A percentile compares a stretch with the other conserved stretches of the same genome.
Evolutionary conservation across 352 stramenopile genomes (phyloP).

Genomic region (Pythium chondricola): DNA sequence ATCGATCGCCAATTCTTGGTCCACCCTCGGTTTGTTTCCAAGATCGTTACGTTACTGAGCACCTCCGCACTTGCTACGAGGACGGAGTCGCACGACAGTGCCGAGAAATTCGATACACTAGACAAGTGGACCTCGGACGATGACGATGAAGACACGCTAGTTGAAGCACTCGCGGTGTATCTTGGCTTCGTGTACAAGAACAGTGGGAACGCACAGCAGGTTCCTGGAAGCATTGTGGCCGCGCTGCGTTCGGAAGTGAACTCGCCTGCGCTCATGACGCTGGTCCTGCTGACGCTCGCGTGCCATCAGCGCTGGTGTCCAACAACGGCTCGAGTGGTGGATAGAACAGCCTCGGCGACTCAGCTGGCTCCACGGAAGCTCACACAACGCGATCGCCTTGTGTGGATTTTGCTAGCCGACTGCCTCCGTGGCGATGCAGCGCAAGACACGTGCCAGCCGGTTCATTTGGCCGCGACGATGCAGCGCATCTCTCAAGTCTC

Average conservation of each 20-base stretch:
- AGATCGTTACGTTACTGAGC: slow-evolving; percentile 36
- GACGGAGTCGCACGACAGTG: not conserved
- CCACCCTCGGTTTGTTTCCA: slow-evolving; percentile 50
- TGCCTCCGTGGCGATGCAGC: slow-evolving; percentile 8
- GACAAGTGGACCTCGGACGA: slow-evolving; percentile 1
- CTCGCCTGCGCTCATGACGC: slow-evolving; percentile 9
- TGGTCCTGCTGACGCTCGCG: slow-evolving; percentile 9
- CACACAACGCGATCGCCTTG: slow-evolving; percentile 6
- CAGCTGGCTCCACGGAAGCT: not conserved
- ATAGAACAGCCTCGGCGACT: not conserved
- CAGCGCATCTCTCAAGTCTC: too few species aligned
- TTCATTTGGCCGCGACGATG: too few species aligned
- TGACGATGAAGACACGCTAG: slow-evolving; percentile 25
- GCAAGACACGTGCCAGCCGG: slow-evolving; percentile 6
- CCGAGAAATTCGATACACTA: not conserved
- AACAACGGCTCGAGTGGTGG: not conserved
- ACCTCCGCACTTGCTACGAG: slow-evolving; percentile 12
- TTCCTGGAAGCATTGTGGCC: slow-evolving; percentile 35
- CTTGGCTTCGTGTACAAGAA: slow-evolving; percentile 40
- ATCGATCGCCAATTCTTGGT: slow-evolving; percentile 35
- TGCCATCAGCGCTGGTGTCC: slow-evolving; percentile 22
- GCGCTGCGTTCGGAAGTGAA: slow-evolving; percentile 38
- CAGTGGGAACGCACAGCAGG: not conserved
- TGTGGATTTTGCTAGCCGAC: slow-evolving; percentile 13
- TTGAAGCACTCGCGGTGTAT: slow-evolving; percentile 43